Evolutionary conservation across 2,329 filamentous ascomycete genomes (phyloP), one percentile per base, ranked within the genome.

Genomic region (Colletotrichum lentis): DNA sequence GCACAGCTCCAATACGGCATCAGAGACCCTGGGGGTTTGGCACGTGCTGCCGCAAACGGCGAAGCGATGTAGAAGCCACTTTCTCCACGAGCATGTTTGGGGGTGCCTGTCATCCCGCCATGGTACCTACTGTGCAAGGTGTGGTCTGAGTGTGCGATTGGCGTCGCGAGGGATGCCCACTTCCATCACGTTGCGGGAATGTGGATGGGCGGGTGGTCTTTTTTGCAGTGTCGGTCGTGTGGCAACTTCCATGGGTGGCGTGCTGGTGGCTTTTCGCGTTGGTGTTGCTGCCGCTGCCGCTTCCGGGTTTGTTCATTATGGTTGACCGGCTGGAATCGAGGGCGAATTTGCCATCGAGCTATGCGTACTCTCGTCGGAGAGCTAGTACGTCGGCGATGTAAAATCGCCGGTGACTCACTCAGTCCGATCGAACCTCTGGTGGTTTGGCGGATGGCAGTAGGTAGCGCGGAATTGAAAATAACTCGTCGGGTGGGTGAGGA

Each of bases 111-210:
- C 65, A 55, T 35, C 41, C 43, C 27, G 61, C 39, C 41, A 20
- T 53, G 47, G 49, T 43, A 35, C n/a, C n/a, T n/a, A n/a, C 31
- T 41, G 24, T 41, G 59, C 65, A 50, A 47, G 44, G 50, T 14
- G 22, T 54, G 46, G 31, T 37, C 27, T 43, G 59, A 57, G 47
- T 16, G n/a, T 20, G 12, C 35, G 54, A 49, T 64, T 62, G 54
- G 54, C 43, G 43, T 37, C 24, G 63, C 49, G 20, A 20, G 11
- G 18, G n/a, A 31, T 20, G 44, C 31, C 10, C 44, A 27, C 24
- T 52, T 18, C 27, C 53, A 37, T 41, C 44, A 41, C 18, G 7
- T 11, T 24, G 22, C 44, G 43, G 43, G 44, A 58, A 20, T 35
- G 41, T 44, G 31, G n/a, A 16, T 18, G 4, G 8, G 7, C 31